Evolutionary conservation across 352 stramenopile species (phyloP).

Genomic region (Thalassiosira allenii): DNA sequence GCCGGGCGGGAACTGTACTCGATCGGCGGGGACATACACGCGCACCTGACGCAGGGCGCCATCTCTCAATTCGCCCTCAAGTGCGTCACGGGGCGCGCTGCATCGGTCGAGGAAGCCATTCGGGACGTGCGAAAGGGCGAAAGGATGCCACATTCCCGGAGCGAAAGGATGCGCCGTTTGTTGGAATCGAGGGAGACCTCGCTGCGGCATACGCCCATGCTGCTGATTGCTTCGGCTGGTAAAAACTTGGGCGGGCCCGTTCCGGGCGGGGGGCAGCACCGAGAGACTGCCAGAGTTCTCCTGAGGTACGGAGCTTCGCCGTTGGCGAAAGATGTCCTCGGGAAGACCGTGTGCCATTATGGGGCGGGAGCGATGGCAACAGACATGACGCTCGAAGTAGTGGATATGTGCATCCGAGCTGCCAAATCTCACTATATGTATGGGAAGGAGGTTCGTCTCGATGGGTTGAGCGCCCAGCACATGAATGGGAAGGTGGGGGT

Average conservation of each 20-base stretch:
- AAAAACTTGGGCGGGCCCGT: slow-evolving; percentile 5
- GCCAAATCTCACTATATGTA: slow-evolving; percentile 24
- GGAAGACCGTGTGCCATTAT: slow-evolving; percentile 45
- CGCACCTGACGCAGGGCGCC: slow-evolving; percentile 1
- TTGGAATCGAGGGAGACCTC: slow-evolving; percentile 39
- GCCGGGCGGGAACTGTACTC: slow-evolving; percentile 17
- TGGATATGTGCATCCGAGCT: slow-evolving; percentile 49
- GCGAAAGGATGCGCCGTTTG: background rate
- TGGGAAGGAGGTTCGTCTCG: slow-evolving; percentile 38
- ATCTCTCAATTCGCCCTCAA: slow-evolving; percentile 25
- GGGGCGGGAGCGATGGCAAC: slow-evolving; percentile 47
- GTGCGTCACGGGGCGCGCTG: background rate
- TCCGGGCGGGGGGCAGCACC: background rate
- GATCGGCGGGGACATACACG: slow-evolving; percentile 32
- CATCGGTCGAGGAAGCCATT: background rate
- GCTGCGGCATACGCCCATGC: slow-evolving; percentile 23
- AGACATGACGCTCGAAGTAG: slow-evolving; percentile 41
- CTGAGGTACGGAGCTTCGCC: slow-evolving; percentile 34
- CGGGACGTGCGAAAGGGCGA: background rate
- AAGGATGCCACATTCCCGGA: slow-evolving; percentile 7
- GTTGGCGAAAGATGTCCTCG: slow-evolving; percentile 39
- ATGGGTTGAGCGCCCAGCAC: slow-evolving; percentile 30
- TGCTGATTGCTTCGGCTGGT: slow-evolving; percentile 23
- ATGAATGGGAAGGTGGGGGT: slow-evolving; percentile 50
- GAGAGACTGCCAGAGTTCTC: slow-evolving; percentile 10